phyloP scores from a whole-genome alignment of 2,329 filamentous ascomycete species.

The Tolypocladium tundrense region DNA sequence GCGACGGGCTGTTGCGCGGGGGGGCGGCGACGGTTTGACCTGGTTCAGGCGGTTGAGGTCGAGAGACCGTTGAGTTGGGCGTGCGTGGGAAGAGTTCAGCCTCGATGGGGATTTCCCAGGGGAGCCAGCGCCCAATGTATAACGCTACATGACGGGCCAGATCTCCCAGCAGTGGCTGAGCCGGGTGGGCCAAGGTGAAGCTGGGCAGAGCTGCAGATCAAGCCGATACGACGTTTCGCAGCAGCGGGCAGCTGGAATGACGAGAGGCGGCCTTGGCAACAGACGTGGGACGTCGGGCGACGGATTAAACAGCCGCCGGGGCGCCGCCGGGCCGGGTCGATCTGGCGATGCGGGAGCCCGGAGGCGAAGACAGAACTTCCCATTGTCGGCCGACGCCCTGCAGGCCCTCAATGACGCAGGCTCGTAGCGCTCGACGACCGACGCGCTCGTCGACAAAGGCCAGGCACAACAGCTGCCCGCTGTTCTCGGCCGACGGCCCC shows the following conservation, averaged over 20 bases:
- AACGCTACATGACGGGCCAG: neutral
- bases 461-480: neutral
- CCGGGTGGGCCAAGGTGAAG: too few relatives aligned
- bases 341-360: neutral
- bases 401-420: neutral
- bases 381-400: neutral
- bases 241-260: too few relatives aligned
- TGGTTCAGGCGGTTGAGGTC: neutral
- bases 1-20: conserved; percentile 1
- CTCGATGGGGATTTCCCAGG: neutral
- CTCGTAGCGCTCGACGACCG: too few relatives aligned
- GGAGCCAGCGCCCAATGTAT: neutral
- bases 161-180: too few relatives aligned
- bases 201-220: too few relatives aligned
- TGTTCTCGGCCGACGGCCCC: neutral
- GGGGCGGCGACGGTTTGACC: neutral
- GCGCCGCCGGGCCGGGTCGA: neutral
- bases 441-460: neutral
- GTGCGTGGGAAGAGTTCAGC: neutral
- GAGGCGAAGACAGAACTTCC: neutral
- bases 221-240: too few relatives aligned
- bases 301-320: neutral
- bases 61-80: neutral
- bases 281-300: neutral
- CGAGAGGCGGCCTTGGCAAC: too few relatives aligned